Evolutionary conservation across 352 stramenopile species (phyloP), one percentile per base, ranked within the genome.

Genomic region (Thraustochytrium striatum): DNA sequence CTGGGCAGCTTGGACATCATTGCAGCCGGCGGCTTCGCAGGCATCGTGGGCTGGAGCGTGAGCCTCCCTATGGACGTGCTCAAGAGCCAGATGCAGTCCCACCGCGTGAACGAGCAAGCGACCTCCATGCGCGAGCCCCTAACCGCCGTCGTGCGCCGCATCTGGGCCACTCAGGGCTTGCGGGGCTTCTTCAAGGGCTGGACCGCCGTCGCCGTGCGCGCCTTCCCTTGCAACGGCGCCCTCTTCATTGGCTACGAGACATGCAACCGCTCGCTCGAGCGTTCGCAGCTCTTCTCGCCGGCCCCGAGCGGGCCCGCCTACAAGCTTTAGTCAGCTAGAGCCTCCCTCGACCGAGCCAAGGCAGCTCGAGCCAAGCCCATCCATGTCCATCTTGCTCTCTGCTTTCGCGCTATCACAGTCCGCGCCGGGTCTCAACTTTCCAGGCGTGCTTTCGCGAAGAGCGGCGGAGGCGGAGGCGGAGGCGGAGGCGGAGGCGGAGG

Each of bases 171-270:
- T 70, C 85, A 91, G 68, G 90, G 90, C n/a, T 69, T 91, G 58
- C 69, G 83, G 35, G 89, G 88, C 2, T 94, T 94, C 81, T 94
- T 94, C 84, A 89, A 87, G 36, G 89, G 90, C 69, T 95, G 90
- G 90, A 90, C 88, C 9, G 89, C 89, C 0, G 89, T 89, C 0
- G 89, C 93, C 52, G 35, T 94, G 78, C 88, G 89, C 32, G 86
- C 88, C n/a, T 95, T 95, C 83, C 89, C 90, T 0, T 90, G 89
- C 47, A 94, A 95, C 72, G 90, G 89, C 28, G 91, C 89, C 73
- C 87, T 95, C 9, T 94, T 95, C 82, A 84, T 95, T 1, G 90
- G 90, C 50, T 75, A 75, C 30, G 65, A 75, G 25, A 61, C 61
- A 28, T 75, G 30, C 65, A 75, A 61, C 36, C 65, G 65, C 9